Conservation (phyloP, 208 protist species). For the Crithidia thermophila region DNA sequence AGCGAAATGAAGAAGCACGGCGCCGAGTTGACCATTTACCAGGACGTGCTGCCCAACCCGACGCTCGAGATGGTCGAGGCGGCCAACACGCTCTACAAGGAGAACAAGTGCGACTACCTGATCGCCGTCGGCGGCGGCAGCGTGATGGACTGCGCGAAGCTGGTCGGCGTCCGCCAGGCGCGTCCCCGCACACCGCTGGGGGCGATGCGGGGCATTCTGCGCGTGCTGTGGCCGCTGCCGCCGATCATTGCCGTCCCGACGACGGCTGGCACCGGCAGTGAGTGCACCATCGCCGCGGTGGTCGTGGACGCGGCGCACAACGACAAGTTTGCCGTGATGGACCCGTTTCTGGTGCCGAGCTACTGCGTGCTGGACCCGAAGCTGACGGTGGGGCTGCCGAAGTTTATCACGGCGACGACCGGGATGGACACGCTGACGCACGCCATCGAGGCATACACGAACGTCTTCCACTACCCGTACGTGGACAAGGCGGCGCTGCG, state of each 20-base stretch:
- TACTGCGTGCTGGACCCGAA: conserved; percentile 80
- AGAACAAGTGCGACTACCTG: conserved; percentile 53
- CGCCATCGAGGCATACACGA: conserved; percentile 78
- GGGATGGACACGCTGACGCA: conserved; percentile 89
- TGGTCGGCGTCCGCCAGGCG: conserved; percentile 65
- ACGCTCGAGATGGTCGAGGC: conserved; percentile 47
- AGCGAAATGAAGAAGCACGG: conserved; percentile 38
- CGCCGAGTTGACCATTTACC: conserved; percentile 42
- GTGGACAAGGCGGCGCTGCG: conserved; percentile 49
- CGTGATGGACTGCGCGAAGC: conserved; percentile 86
- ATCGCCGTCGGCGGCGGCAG: conserved; percentile 88
- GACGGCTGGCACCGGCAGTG: conserved; percentile 87
- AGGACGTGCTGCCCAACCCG: conserved; percentile 58
- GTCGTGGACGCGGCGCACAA: conserved; percentile 44
- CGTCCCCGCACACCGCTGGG: conserved; percentile 48
- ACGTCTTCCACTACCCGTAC: conserved; percentile 46
- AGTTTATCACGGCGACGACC: conserved; percentile 76
- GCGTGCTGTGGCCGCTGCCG: conserved; percentile 49
- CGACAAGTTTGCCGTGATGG: conserved; percentile 72
- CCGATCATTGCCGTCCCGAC: conserved; percentile 77
- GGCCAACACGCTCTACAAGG: conserved; percentile 38
- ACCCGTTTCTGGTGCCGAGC: conserved; percentile 60
- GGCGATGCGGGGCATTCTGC: conserved; percentile 50
- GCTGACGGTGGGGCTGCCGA: conserved; percentile 74
- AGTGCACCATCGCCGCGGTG: conserved; percentile 86